Evolutionary conservation across 192 early-diverging fungal genomes (phyloP).

Genomic region (Linnemannia exigua): DNA sequence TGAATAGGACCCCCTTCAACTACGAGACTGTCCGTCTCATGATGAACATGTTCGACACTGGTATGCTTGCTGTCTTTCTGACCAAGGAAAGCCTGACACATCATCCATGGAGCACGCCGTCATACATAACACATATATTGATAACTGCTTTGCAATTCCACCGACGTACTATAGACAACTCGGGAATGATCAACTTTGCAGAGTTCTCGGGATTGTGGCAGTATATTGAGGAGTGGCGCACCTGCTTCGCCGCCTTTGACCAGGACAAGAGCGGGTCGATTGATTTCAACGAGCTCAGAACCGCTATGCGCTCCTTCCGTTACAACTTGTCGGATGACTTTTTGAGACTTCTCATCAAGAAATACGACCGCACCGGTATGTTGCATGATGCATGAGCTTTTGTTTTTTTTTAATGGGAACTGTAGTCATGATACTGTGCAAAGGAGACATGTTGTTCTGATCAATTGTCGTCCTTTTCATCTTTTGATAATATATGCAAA

Average conservation of each 20-base stretch:
- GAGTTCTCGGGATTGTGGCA: constrained; percentile 85
- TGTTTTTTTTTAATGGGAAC: too few species aligned
- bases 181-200: constrained; percentile 81
- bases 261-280: constrained; percentile 81
- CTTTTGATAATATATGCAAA: neutral
- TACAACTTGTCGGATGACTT: constrained; percentile 81
- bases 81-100: too few species aligned
- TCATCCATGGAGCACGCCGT: too few species aligned
- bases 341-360: constrained; percentile 75
- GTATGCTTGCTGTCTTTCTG: constrained; percentile 25
- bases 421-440: too few species aligned
- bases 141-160: neutral
- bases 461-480: too few species aligned
- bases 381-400: too few species aligned
- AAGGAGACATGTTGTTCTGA: too few species aligned
- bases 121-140: too few species aligned
- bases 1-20: constrained; percentile 83
- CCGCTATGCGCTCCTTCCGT: constrained; percentile 81
- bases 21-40: constrained; percentile 85
- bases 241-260: constrained; percentile 85
- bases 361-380: constrained; percentile 83
- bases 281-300: constrained; percentile 75
- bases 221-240: constrained; percentile 89
- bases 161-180: constrained; percentile 66
- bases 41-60: constrained; percentile 84